phyloP scores from a whole-genome alignment of 805 yeast genomes.

The Ogataea trehaloabstinens region DNA sequence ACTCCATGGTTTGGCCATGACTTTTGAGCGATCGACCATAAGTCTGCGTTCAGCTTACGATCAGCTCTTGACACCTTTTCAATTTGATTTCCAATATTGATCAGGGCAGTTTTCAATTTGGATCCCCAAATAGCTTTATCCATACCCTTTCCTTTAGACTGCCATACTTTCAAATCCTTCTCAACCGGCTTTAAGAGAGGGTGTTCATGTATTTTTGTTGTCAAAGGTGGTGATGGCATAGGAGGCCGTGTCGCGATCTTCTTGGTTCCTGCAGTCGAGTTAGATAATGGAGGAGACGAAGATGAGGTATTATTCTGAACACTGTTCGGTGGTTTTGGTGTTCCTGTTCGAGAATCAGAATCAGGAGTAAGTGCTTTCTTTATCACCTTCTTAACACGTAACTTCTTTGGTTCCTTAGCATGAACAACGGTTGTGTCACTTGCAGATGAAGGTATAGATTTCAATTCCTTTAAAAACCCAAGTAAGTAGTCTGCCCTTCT shows the following conservation, averaged over 20 bases:
- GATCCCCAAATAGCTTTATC: slow-evolving; percentile 32
- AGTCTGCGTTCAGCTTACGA: slow-evolving; percentile 21
- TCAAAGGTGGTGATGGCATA: slow-evolving; percentile 9
- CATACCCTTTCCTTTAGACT: slow-evolving; percentile 31
- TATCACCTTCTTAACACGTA: slow-evolving; percentile 21
- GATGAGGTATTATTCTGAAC: slow-evolving; percentile 8
- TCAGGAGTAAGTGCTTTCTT: slow-evolving; percentile 27
- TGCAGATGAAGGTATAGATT: slow-evolving; percentile 3
- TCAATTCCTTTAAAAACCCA: slow-evolving; percentile 56
- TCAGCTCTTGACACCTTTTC: slow-evolving; percentile 24
- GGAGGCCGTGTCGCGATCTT: slow-evolving; percentile 1
- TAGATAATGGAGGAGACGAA: slow-evolving; percentile 17
- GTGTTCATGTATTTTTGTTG: slow-evolving; percentile 16
- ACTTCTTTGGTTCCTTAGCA: slow-evolving; percentile 17
- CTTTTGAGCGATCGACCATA: slow-evolving; percentile 31
- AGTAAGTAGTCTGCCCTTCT: slow-evolving; percentile 89
- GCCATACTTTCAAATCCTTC: slow-evolving; percentile 30
- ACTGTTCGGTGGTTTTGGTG: slow-evolving; percentile 18
- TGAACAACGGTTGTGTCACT: slow-evolving; percentile 1
- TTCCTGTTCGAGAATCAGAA: slow-evolving; percentile 13
- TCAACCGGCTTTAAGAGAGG: slow-evolving; percentile 29
- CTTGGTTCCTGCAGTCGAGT: slow-evolving; percentile 4
- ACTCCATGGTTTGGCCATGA: slow-evolving; percentile 36
- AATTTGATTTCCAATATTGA: slow-evolving; percentile 31
- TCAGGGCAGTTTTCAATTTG: slow-evolving; percentile 26